These are phyloP conservation scores for Colletotrichum shisoi DNA, from an alignment of 2,329 filamentous ascomycete species.

Conservation along the genomic window DNA sequence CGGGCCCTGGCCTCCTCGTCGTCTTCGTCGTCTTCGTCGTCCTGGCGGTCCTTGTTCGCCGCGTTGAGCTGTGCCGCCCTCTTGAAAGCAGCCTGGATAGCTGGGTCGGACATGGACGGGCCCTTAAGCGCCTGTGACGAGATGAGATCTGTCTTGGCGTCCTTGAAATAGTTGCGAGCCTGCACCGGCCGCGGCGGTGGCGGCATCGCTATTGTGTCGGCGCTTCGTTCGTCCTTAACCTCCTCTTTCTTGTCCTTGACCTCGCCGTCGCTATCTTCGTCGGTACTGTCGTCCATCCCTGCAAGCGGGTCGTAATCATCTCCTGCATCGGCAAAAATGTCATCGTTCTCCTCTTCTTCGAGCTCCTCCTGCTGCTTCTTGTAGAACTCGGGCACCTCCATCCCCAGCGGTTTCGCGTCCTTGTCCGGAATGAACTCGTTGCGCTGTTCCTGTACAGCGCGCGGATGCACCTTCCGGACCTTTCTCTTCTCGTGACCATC, in stretches of 20 bases:
- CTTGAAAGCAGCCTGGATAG: constrained; percentile 83
- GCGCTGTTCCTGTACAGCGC: constrained; percentile 49
- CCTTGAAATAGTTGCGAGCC: constrained; percentile 70
- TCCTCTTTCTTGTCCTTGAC: constrained; percentile 43
- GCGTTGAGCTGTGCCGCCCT: constrained; percentile 75
- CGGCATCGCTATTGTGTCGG: constrained; percentile 51
- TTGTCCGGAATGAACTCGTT: constrained; percentile 62
- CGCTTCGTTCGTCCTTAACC: constrained; percentile 34
- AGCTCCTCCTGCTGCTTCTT: constrained; percentile 56
- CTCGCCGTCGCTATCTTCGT: constrained; percentile 53
- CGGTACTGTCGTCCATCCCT: constrained; percentile 58
- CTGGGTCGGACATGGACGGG: constrained; percentile 73
- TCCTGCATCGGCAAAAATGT: constrained; percentile 72
- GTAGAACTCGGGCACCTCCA: constrained; percentile 71
- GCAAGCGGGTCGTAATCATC: constrained; percentile 74
- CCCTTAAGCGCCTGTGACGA: constrained; percentile 60
- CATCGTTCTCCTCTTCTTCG: constrained; percentile 63
- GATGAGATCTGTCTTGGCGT: constrained; percentile 62
- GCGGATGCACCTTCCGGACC: constrained; percentile 61
- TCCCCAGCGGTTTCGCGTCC: constrained; percentile 65
- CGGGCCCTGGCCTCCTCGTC: constrained; percentile 62
- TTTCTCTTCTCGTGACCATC: constrained; percentile 72
- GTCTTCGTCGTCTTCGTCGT: constrained; percentile 52
- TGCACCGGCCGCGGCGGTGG: constrained; percentile 56
- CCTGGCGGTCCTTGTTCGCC: constrained; percentile 45